Evolutionary conservation across 805 yeast genomes (phyloP), one percentile per base, ranked within the genome.

Genomic region (Pichia thaimueangensis): DNA sequence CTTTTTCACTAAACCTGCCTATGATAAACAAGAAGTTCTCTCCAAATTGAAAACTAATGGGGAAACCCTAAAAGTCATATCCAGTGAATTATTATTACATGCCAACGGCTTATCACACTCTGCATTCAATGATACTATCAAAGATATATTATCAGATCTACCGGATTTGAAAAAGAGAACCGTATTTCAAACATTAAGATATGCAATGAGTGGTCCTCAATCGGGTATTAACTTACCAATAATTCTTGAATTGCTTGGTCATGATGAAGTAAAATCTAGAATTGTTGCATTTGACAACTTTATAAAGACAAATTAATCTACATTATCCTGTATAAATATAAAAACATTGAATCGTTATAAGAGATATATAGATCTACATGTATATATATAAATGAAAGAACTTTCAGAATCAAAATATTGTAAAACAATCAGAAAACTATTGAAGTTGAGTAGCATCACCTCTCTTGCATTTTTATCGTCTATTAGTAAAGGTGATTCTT

Each of bases 181-280:
- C 1, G 59, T 84, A 1, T 83, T 76, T 55, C 77, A 75, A 51
- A 53, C 78, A 0, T 53, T 85, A 12, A 67, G 96, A 43, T 80
- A 69, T 49, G 89, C 89, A 0, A 57, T 87, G 20, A 71, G 86
- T 12, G 94, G 86, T 0, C 75, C 80, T 7, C 67, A 68, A 5
- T 70, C 95, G 0, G 96, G 96, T 0, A 64, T 82, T 23, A 76
- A 78, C 15, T 64, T 88, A 5, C 83, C 82, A 0, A 63, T 68
- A 5, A 62, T 86, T 25, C 56, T 82, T 16, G 69, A 69, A 0
- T 55, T 83, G 8, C 52, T 87, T 15, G 91, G 88, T 0, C 35
- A 50, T 3, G 56, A 59, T 1, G 69, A 68, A 42, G 58, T 59
- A 12, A 58, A 37, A 25, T 24, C 34, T 13, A 62, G 70, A 59